Evolutionary conservation across 2,329 filamentous ascomycete genomes (phyloP).

Genomic region (Tolypocladium album): DNA sequence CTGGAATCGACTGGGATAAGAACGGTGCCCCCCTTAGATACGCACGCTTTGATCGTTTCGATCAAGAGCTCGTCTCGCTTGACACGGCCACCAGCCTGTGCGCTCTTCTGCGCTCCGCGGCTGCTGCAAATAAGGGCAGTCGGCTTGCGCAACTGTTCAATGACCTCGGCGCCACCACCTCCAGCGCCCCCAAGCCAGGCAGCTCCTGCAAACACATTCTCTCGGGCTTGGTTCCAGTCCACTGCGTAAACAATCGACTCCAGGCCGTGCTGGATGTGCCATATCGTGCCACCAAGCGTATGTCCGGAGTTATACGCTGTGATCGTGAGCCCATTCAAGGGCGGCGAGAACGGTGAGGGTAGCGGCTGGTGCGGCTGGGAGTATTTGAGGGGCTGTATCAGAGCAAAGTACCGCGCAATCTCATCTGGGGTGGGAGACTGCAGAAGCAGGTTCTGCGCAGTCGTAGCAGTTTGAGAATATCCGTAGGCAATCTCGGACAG

Average conservation of each 20-base stretch:
- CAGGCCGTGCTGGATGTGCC: conserved; percentile 94
- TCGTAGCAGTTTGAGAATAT: conserved; percentile 37
- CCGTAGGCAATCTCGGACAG: conserved; percentile 54
- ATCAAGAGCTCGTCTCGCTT: conserved; percentile 81
- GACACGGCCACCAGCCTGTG: conserved; percentile 60
- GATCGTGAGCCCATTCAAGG: conserved; percentile 82
- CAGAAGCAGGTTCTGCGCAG: conserved; percentile 45
- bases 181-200: conserved; percentile 83
- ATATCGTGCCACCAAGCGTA: conserved; percentile 92
- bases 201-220: conserved; percentile 88
- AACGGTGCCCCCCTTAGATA: conserved; percentile 77
- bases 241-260: conserved; percentile 97
- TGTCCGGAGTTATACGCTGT: conserved; percentile 96
- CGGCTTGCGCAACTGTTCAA: conserved; percentile 85
- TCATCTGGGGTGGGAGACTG: conserved; percentile 74
- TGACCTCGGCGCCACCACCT: conserved; percentile 75
- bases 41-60: conserved; percentile 68
- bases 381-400: conserved; percentile 89
- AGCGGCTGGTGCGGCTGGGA: conserved; percentile 90
- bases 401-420: conserved; percentile 82
- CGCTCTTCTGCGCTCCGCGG: conserved; percentile 61
- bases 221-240: conserved; percentile 95
- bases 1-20: conserved; percentile 92
- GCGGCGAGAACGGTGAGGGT: conserved; percentile 76
- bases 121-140: conserved; percentile 91